Conservation (phyloP, 768 basidiomycete genomes). For the Rhodotorula babjevae region DNA sequence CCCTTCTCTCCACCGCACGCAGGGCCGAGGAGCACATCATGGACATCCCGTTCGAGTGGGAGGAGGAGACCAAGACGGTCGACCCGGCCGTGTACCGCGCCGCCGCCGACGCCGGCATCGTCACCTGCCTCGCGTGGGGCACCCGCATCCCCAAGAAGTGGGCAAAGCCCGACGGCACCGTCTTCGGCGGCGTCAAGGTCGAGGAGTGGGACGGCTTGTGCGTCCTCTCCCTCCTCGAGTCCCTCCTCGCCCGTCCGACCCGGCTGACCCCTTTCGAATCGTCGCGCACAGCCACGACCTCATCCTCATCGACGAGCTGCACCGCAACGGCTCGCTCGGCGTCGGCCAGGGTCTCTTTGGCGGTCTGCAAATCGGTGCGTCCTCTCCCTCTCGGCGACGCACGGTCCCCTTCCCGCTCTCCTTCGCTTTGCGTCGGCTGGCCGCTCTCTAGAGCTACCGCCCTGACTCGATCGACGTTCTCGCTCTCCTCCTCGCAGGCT, state of each 20-base stretch:
- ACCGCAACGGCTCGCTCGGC: constrained; percentile 31
- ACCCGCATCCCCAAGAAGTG: constrained; percentile 17
- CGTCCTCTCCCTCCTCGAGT: not conserved
- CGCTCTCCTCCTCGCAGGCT: not conserved
- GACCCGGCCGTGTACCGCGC: constrained; percentile 36
- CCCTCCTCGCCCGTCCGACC: not conserved
- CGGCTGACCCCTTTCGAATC: not conserved
- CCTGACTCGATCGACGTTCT: not conserved
- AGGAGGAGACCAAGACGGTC: constrained; percentile 36
- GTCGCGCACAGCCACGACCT: constrained; percentile 31
- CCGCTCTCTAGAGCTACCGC: not conserved
- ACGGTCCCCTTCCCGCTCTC: no score
- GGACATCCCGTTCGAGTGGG: constrained; percentile 40
- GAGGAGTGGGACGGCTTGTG: constrained; percentile 43
- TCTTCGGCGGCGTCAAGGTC: constrained; percentile 26
- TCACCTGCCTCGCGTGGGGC: constrained; percentile 28
- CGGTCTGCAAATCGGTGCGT: constrained; percentile 29
- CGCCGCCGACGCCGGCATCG: constrained; percentile 32
- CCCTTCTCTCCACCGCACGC: not conserved
- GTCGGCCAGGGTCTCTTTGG: constrained; percentile 36
- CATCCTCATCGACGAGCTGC: constrained; percentile 39
- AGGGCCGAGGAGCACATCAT: constrained; percentile 33
- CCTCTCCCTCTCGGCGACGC: not conserved
- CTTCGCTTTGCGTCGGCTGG: not conserved
- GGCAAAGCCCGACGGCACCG: constrained; percentile 21